These are phyloP conservation scores for Clavispora vitiphila DNA, from an alignment of 805 yeast species.

Conservation along the genomic window DNA sequence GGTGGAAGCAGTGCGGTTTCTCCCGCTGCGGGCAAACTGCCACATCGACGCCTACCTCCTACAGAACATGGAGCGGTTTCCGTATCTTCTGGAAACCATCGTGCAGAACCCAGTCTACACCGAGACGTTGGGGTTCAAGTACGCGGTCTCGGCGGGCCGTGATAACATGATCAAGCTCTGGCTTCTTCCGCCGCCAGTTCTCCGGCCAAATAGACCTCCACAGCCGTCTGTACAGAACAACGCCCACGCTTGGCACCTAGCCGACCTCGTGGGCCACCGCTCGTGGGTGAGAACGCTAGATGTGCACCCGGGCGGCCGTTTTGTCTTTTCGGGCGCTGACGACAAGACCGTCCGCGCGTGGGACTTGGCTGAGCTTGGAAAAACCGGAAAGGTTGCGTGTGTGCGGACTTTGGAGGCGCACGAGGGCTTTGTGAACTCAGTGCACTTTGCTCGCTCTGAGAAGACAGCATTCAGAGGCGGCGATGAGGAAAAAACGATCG, in stretches of 20 bases:
- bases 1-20: conserved; percentile 64
- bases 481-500: conserved; percentile 26
- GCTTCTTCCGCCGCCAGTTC: conserved; percentile 65
- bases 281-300: conserved; percentile 77
- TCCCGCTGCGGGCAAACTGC: conserved; percentile 49
- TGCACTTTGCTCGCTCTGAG: conserved; percentile 48
- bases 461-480: conserved; percentile 6
- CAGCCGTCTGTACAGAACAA: conserved; percentile 46
- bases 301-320: conserved; percentile 73
- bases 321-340: conserved; percentile 68
- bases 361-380: conserved; percentile 49
- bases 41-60: conserved; percentile 44
- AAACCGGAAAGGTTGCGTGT: conserved; percentile 40
- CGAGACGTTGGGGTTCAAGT: conserved; percentile 52
- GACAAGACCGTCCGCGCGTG: conserved; percentile 73
- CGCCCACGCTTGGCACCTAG: conserved; percentile 56
- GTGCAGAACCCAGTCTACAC: conserved; percentile 24
- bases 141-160: conserved; percentile 74
- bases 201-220: conserved; percentile 52
- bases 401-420: conserved; percentile 54
- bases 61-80: conserved; percentile 25
- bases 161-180: conserved; percentile 73
- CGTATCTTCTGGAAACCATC: conserved; percentile 29
- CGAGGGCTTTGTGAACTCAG: conserved; percentile 68
- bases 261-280: conserved; percentile 65